Evolutionary conservation across 306 rosid species (phyloP), one percentile per base, ranked within the genome.

Genomic region (Cicer cuneatum): DNA sequence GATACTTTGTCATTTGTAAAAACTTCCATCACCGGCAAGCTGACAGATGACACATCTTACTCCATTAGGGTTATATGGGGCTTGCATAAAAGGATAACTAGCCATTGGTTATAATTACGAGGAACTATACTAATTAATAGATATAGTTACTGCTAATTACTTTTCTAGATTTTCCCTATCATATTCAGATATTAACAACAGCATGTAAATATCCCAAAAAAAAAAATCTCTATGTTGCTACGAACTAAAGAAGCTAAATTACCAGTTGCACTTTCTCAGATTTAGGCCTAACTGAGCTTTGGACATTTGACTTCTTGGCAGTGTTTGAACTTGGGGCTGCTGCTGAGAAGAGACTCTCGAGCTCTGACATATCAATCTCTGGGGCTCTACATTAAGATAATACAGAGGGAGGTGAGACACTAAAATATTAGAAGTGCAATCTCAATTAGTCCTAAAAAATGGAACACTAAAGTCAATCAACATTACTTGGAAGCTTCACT

Each of bases 291-390:
- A 60, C 89, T 51, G 88, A 78, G 78, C 88, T 80, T 12, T 66
- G 87, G 49, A 49, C 68, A 46, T 79, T 73, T 53, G 83, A 78
- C 78, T 88, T 91, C 78, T 83, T 82, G 74, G 75, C 73, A 49
- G 49, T 59, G 69, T 80, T 86, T 54, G 85, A 73, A 75, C 67
- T 76, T 57, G 97, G 93, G 72, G 73, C 87, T 70, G 90, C 85
- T 18, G 89, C 97, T 8, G 96, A 78, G 83, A 93, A 93, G 67
- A 93, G 98, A 83, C 24, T 86, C 90, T 93, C 97, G 68, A 93
- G 97, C 88, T 91, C 98, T 51, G 94, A 89, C 66, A 93, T 89
- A 81, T 93, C 96, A 82, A 93, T 93, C 85, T 91, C 96, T 48
- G 97, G 97, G 78, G 97, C 91, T 71, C 98, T 93, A 59, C 77